phyloP scores from a whole-genome alignment of 176 grass and related monocot species.

The Zea luxurians region DNA sequence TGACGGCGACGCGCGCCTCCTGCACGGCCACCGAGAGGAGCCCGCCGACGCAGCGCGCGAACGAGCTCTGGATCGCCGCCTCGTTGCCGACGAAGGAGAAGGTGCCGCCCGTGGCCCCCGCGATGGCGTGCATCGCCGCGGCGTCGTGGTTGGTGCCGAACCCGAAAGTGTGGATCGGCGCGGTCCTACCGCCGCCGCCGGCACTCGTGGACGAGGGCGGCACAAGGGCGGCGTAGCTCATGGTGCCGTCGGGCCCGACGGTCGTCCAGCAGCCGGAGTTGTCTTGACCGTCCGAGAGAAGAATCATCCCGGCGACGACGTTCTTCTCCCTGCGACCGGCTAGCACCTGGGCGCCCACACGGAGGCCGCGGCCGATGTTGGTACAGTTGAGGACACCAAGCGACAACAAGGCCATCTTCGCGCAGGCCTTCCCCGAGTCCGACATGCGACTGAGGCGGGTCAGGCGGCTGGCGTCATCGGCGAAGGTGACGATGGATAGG shows the following conservation, averaged over 20 bases:
- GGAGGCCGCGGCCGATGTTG: not conserved
- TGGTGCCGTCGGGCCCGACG: not conserved
- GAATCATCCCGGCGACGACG: not conserved
- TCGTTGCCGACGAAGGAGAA: not conserved
- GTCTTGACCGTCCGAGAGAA: not conserved
- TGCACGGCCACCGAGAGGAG: not conserved
- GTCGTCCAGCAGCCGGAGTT: not conserved
- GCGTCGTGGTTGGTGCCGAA: not conserved
- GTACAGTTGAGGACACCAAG: not conserved
- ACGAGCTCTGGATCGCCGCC: not conserved
- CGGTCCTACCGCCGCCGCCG: too few relatives aligned
- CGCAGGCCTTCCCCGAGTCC: not conserved
- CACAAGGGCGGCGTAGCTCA: not conserved
- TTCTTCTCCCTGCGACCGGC: not conserved
- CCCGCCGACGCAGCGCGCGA: conserved; percentile 5
- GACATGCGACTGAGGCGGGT: not conserved
- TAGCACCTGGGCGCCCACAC: not conserved
- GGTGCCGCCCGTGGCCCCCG: not conserved
- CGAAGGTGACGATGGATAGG: not conserved
- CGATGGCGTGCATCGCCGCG: not conserved
- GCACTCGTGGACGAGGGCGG: not conserved
- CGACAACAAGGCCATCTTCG: not conserved
- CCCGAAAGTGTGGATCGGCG: not conserved
- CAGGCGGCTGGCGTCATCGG: not conserved
- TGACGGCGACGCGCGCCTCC: not conserved